phyloP scores from a whole-genome alignment of 495 filamentous ascomycete genomes.

The Rhypophila decipiens region DNA sequence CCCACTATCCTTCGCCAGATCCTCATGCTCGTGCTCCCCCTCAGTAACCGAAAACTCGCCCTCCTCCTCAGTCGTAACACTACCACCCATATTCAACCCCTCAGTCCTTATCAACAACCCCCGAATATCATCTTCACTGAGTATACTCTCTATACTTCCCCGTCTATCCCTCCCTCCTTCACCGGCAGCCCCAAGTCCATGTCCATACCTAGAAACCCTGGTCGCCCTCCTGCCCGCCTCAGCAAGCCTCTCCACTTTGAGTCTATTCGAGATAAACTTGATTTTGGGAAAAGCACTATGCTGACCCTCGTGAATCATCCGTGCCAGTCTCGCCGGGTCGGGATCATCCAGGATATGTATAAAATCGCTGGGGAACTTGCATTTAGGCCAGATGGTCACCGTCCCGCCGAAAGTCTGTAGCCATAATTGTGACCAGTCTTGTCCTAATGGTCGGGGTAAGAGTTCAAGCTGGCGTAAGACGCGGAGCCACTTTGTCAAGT shows the following conservation, averaged over 20 bases:
- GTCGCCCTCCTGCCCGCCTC: constrained; percentile 64
- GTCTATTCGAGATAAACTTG: constrained; percentile 79
- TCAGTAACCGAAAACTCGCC: neutral
- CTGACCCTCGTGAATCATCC: constrained; percentile 85
- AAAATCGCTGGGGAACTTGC: constrained; percentile 62
- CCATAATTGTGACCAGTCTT: constrained; percentile 96
- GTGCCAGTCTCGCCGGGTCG: constrained; percentile 59
- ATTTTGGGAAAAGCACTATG: constrained; percentile 83
- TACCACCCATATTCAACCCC: neutral
- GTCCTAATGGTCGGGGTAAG: constrained; percentile 81
- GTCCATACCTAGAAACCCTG: too few species aligned
- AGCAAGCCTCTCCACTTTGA: constrained; percentile 75
- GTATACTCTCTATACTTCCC: constrained; percentile 20
- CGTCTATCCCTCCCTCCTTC: constrained; percentile 8
- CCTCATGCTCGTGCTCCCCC: neutral
- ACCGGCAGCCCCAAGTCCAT: neutral
- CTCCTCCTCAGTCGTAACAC: neutral
- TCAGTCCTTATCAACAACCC: neutral
- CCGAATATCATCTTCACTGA: constrained; percentile 24
- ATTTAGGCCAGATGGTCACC: constrained; percentile 91
- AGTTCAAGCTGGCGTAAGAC: constrained; percentile 88
- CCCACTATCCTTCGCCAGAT: neutral
- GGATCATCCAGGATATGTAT: constrained; percentile 82
- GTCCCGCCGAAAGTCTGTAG: constrained; percentile 91
- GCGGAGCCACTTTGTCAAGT: constrained; percentile 93